phyloP scores from a whole-genome alignment of 2,329 filamentous ascomycete genomes.

The Rutstroemia sp. region DNA sequence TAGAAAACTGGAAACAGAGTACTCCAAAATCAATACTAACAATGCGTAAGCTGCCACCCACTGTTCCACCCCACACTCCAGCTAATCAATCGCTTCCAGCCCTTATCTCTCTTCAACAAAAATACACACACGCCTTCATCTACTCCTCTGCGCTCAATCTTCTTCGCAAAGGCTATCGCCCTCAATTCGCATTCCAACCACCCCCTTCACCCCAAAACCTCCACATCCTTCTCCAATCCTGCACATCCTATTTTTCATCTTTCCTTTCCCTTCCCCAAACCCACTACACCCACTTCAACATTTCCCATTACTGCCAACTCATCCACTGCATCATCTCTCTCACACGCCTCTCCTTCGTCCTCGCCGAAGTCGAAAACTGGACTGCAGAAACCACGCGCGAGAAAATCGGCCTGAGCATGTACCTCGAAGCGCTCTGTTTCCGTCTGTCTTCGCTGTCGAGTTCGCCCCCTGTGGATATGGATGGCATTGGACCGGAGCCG shows the following conservation, averaged over 20 bases:
- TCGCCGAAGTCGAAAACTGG: constrained; percentile 22
- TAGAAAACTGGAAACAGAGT: constrained; percentile 19
- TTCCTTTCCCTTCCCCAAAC: constrained; percentile 21
- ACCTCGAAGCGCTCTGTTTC: constrained; percentile 25
- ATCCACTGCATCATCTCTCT: constrained; percentile 19
- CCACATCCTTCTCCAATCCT: background rate
- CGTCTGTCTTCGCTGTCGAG: constrained; percentile 18
- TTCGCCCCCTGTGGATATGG: background rate
- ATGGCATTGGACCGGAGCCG: background rate
- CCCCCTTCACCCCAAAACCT: background rate
- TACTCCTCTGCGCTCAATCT: constrained; percentile 24
- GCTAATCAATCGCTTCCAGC: constrained; percentile 7
- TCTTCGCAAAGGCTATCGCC: constrained; percentile 14
- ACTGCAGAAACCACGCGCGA: constrained; percentile 17
- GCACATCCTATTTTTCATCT: constrained; percentile 22
- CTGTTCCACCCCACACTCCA: background rate
- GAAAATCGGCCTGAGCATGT: constrained; percentile 23
- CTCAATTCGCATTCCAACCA: constrained; percentile 4
- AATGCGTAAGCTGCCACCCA: constrained; percentile 12
- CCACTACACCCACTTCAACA: constrained; percentile 17
- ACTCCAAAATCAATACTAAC: constrained; percentile 12
- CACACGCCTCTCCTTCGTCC: constrained; percentile 23
- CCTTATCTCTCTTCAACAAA: constrained; percentile 14
- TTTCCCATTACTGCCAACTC: constrained; percentile 17
- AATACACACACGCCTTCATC: constrained; percentile 14